Percentiles rank a stretch among this genome's conserved stretches.
phyloP scores from a whole-genome alignment of 805 yeast species.

The Tetrapisispora pingtungensis region DNA sequence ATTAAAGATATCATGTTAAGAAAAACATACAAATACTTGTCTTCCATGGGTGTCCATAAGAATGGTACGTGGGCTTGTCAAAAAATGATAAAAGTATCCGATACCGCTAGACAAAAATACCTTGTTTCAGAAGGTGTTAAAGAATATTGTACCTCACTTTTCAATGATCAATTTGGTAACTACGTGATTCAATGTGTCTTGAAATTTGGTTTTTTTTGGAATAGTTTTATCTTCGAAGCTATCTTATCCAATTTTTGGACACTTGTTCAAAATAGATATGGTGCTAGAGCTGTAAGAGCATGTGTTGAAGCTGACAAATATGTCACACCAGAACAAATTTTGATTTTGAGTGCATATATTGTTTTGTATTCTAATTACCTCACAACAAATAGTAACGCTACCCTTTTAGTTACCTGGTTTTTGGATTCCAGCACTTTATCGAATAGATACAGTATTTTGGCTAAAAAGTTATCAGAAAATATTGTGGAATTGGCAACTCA shows the following conservation, averaged over 20 bases:
- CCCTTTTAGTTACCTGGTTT: constrained; percentile 85
- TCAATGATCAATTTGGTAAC: constrained; percentile 94
- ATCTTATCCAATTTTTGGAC: constrained; percentile 68
- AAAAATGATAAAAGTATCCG: constrained; percentile 73
- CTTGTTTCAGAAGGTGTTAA: constrained; percentile 60
- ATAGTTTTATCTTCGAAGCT: constrained; percentile 79
- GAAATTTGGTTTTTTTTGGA: constrained; percentile 81
- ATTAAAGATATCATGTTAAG: constrained; percentile 75
- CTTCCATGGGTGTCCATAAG: constrained; percentile 90
- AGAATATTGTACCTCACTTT: constrained; percentile 74
- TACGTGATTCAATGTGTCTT: constrained; percentile 92
- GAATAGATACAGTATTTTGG: constrained; percentile 55
- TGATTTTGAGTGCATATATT: constrained; percentile 67
- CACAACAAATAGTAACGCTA: constrained; percentile 78
- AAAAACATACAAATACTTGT: constrained; percentile 64
- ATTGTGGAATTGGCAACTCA: constrained; percentile 61
- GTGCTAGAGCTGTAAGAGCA: constrained; percentile 90
- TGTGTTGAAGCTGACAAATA: constrained; percentile 69
- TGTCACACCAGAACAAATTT: constrained; percentile 55
- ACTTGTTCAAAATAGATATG: constrained; percentile 82
- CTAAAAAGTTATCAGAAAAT: constrained; percentile 51
- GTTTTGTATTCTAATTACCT: constrained; percentile 69
- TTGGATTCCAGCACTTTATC: constrained; percentile 71
- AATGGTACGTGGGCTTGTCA: constrained; percentile 99
- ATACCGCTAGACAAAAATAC: constrained; percentile 50